Conservation (phyloP, 352 stramenopile species). For the Halophytophthora batemanensis region DNA sequence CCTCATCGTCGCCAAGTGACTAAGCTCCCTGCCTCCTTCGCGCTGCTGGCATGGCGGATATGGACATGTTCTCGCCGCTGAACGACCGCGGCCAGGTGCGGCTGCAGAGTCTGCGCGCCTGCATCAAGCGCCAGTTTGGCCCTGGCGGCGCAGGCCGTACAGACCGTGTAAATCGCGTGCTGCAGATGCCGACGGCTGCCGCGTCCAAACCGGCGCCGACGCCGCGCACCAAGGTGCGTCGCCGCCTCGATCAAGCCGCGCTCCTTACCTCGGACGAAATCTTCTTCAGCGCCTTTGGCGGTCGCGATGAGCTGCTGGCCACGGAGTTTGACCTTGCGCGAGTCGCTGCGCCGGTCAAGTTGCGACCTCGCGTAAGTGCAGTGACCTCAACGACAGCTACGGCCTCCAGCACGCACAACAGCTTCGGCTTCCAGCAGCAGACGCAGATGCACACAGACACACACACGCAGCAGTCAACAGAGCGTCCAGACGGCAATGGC, state of each 20-base stretch:
- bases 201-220: constrained; percentile 16
- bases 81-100: constrained; percentile 34
- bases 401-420: background rate
- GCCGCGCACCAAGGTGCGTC: constrained; percentile 35
- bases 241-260: constrained; percentile 48
- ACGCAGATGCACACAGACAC: constrained; percentile 3
- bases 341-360: constrained; percentile 8
- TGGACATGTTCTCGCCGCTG: constrained; percentile 46
- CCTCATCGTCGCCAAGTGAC: too few species aligned
- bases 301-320: constrained; percentile 37
- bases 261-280: constrained; percentile 47
- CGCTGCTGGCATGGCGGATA: too few species aligned
- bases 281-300: constrained; percentile 68
- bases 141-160: constrained; percentile 12
- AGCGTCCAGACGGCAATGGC: constrained; percentile 1
- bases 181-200: constrained; percentile 15
- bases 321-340: constrained; percentile 41
- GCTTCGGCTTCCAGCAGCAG: constrained; percentile 4
- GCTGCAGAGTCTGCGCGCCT: constrained; percentile 35
- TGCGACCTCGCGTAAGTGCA: constrained; percentile 7
- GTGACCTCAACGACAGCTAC: constrained; percentile 1
- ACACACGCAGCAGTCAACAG: background rate
- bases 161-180: constrained; percentile 16
- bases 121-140: constrained; percentile 43
- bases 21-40: too few species aligned